Conservation (phyloP, 192 early-diverging fungal genomes). For the Geranomyces variabilis region DNA sequence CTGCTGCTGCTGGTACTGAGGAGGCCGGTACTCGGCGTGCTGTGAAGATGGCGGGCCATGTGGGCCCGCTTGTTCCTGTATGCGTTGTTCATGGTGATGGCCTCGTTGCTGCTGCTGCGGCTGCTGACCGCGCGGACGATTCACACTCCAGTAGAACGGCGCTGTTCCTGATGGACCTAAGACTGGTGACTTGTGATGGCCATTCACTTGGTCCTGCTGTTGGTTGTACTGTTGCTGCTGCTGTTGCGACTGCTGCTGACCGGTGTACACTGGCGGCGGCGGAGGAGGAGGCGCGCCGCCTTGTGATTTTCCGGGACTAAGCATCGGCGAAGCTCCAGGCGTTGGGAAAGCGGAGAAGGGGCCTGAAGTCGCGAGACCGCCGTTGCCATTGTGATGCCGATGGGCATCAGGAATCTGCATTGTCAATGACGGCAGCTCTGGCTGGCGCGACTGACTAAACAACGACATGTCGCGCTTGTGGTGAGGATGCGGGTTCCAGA, state of each 20-base stretch:
- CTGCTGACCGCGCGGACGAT: too few species aligned
- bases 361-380: neutral
- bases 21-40: neutral
- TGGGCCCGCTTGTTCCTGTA: neutral
- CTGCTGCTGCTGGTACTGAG: slow-evolving; percentile 1
- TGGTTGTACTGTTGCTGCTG: neutral
- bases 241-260: neutral
- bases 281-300: too few species aligned
- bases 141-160: too few species aligned
- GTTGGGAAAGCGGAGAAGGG: neutral
- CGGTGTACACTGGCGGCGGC: too few species aligned
- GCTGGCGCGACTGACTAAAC: neutral
- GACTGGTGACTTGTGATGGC: too few species aligned
- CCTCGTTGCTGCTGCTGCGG: slow-evolving; percentile 5
- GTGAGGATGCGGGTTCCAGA: neutral
- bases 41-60: neutral
- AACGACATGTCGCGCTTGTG: neutral
- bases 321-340: neutral
- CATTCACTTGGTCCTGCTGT: neutral
- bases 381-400: neutral
- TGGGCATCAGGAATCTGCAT: too few species aligned
- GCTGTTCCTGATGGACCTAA: too few species aligned
- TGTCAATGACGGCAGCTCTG: neutral
- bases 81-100: too few species aligned
- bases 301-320: neutral